These are phyloP conservation scores for Blastobotrys indianensis DNA, from an alignment of 1,139 yeast species.

Conservation along the genomic window DNA sequence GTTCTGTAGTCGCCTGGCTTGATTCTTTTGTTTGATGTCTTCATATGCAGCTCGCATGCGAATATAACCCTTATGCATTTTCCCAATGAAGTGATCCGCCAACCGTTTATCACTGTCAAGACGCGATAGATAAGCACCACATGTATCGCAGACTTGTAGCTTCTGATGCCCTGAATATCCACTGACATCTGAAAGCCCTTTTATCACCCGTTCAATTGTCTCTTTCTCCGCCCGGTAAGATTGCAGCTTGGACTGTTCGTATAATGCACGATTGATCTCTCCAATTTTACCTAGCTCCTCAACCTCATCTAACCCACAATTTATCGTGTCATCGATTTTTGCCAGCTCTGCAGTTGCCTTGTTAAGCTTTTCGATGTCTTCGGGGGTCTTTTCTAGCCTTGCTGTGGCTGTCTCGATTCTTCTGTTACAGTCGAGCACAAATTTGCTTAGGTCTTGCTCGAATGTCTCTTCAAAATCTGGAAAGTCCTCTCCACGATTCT, in stretches of 20 bases:
- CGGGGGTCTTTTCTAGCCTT: slow-evolving; percentile 70
- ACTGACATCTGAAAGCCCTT: slow-evolving; percentile 59
- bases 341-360: slow-evolving; percentile 63
- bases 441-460: slow-evolving; percentile 45
- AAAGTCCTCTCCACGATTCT: slow-evolving; percentile 50
- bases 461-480: slow-evolving; percentile 72
- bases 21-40: slow-evolving; percentile 39
- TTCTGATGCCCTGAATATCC: slow-evolving; percentile 89
- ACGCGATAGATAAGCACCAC: slow-evolving; percentile 86
- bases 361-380: slow-evolving; percentile 62
- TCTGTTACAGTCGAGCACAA: slow-evolving; percentile 61
- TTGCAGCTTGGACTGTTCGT: slow-evolving; percentile 39
- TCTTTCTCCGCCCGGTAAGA: slow-evolving; percentile 38
- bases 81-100: slow-evolving; percentile 90
- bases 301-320: slow-evolving; percentile 66
- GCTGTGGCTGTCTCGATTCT: slow-evolving; percentile 60
- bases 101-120: slow-evolving; percentile 83
- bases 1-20: slow-evolving; percentile 2
- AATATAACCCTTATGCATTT: slow-evolving; percentile 76
- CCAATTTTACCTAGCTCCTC: slow-evolving; percentile 48
- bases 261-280: slow-evolving; percentile 49
- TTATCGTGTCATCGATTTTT: slow-evolving; percentile 57
- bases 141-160: slow-evolving; percentile 81
- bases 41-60: slow-evolving; percentile 62
- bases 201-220: slow-evolving; percentile 45